Conservation (phyloP, 2,329 filamentous ascomycete genomes). For the Aspergillus novoparasiticus region DNA sequence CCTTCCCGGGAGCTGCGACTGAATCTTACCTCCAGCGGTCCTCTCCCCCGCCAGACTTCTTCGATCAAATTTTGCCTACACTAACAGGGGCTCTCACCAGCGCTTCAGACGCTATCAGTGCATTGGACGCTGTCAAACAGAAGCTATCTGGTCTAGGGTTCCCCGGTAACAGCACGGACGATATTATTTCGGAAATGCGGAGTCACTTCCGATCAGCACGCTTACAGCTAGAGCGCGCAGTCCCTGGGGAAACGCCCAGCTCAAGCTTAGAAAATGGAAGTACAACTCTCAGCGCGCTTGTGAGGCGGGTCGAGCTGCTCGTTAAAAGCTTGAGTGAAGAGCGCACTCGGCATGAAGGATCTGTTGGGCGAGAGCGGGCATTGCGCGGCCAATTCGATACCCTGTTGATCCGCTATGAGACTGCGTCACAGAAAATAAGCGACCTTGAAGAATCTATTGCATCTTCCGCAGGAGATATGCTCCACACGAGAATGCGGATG, state of each 20-base stretch:
- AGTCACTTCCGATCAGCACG: conserved; percentile 46
- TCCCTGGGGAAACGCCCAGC: conserved; percentile 48
- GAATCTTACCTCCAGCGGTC: conserved; percentile 27
- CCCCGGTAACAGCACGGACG: conserved; percentile 29
- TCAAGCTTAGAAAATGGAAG: conserved; percentile 41
- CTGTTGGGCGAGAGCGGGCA: conserved; percentile 41
- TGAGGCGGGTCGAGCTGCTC: conserved; percentile 41
- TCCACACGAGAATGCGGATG: conserved; percentile 46
- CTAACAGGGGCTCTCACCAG: conserved; percentile 39
- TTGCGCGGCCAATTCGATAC: conserved; percentile 49
- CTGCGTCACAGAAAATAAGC: conserved; percentile 38
- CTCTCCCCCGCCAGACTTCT: conserved; percentile 42
- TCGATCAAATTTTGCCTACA: conserved; percentile 40
- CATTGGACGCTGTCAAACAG: conserved; percentile 37
- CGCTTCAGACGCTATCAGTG: conserved; percentile 41
- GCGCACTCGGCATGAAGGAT: conserved; percentile 33
- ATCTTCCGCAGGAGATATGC: conserved; percentile 48
- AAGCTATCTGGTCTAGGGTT: conserved; percentile 46
- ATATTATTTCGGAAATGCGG: conserved; percentile 41
- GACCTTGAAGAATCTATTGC: conserved; percentile 44
- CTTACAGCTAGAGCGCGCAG: conserved; percentile 45
- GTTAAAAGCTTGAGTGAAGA: conserved; percentile 38
- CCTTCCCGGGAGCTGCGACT: conserved; percentile 25
- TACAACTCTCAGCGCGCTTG: conserved; percentile 43
- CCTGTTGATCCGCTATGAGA: conserved; percentile 41